These are phyloP conservation scores for Acacia crassicarpa DNA, from an alignment of 306 rosid species.

Conservation along the genomic window DNA sequence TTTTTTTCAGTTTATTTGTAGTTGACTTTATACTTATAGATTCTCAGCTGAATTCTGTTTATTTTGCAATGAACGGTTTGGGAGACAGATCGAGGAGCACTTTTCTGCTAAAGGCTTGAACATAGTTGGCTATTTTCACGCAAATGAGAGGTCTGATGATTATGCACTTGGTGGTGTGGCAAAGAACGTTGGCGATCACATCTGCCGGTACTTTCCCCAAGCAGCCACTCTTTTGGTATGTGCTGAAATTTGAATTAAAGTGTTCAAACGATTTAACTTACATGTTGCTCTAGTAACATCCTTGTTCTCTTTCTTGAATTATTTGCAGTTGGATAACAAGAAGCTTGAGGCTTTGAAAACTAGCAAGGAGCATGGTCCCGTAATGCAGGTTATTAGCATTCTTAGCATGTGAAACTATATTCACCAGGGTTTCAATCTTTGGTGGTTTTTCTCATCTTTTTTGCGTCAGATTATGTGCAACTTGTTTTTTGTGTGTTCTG, in stretches of 20 bases:
- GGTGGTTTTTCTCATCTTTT: not conserved
- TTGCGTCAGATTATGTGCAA: not conserved
- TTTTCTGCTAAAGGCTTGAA: constrained; percentile 69
- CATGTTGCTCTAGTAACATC: not conserved
- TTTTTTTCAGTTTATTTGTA: not conserved
- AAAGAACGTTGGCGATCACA: constrained; percentile 85
- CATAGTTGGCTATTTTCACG: constrained; percentile 90
- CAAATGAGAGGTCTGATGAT: constrained; percentile 94
- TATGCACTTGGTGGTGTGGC: constrained; percentile 73
- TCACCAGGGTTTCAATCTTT: not conserved
- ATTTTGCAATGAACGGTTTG: constrained; percentile 17
- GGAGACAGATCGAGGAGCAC: constrained; percentile 76
- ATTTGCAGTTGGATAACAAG: constrained; percentile 76
- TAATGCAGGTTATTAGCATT: constrained; percentile 72
- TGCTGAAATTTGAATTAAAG: constrained; percentile 9
- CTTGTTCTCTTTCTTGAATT: not conserved
- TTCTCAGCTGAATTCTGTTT: not conserved
- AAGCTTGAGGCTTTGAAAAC: constrained; percentile 75
- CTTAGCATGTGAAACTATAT: constrained; percentile 9
- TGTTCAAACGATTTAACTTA: not conserved
- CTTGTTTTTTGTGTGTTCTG: not conserved
- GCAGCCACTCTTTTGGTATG: constrained; percentile 85
- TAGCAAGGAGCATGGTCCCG: constrained; percentile 66
- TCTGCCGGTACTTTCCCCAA: constrained; percentile 81
- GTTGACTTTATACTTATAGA: not conserved